These are phyloP conservation scores for Nepenthes gracilis DNA, from an alignment of 148 eudicot species.

Conservation along the genomic window DNA sequence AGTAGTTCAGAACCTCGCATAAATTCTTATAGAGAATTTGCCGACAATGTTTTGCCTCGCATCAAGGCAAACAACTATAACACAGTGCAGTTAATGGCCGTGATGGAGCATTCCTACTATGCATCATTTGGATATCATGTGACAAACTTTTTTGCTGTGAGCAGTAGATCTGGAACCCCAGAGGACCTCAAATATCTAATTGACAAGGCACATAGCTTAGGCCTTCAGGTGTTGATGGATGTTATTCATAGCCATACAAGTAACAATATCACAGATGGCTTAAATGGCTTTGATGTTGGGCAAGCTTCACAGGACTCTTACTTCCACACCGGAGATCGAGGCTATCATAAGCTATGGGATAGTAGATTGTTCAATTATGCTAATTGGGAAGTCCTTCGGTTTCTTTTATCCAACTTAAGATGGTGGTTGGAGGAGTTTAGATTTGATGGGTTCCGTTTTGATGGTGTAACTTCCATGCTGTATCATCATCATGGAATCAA, in stretches of 20 bases:
- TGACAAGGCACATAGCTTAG: conserved; percentile 95
- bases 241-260: conserved; percentile 97
- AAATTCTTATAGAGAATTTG: conserved; percentile 86
- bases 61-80: conserved; percentile 85
- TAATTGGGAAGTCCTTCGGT: conserved; percentile 97
- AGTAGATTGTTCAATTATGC: conserved; percentile 87
- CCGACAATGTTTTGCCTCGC: conserved; percentile 89
- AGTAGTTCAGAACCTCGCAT: conserved; percentile 85
- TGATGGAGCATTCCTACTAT: conserved; percentile 97
- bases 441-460: conserved; percentile 96
- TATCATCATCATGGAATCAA: conserved; percentile 93
- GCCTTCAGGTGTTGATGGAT: conserved; percentile 83
- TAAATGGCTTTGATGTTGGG: conserved; percentile 92
- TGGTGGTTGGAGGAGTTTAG: conserved; percentile 95
- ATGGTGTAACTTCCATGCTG: conserved; percentile 94
- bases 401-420: conserved; percentile 81
- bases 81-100: conserved; percentile 94
- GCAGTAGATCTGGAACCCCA: conserved; percentile 90
- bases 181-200: conserved; percentile 92
- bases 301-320: conserved; percentile 87
- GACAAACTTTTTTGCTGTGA: conserved; percentile 92
- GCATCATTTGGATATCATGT: conserved; percentile 95
- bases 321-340: conserved; percentile 80
- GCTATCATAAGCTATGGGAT: conserved; percentile 88
- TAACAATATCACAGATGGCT: conserved; percentile 84